A percentile compares a stretch with the other conserved stretches of the same genome.
Evolutionary conservation across 352 stramenopile genomes (phyloP).

Genomic region (Phytophthora pini): DNA sequence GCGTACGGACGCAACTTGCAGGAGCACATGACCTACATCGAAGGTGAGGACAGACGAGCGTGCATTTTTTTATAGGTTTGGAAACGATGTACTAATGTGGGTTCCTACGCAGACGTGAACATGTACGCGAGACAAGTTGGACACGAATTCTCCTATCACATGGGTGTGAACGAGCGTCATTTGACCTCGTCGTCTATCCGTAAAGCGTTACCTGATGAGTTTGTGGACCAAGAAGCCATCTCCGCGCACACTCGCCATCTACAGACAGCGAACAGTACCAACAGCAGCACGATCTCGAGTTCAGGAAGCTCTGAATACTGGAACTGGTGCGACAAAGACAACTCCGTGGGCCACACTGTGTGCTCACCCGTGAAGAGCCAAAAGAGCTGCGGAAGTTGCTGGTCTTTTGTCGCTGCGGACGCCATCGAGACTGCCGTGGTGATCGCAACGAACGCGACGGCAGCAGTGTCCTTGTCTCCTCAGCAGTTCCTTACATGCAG

Average conservation of each 20-base stretch:
- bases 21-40: conserved; percentile 79
- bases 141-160: conserved; percentile 70
- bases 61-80: not conserved
- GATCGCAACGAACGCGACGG: conserved; percentile 62
- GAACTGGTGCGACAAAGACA: conserved; percentile 78
- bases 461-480: conserved; percentile 70
- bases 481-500: conserved; percentile 85
- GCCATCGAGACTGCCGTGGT: conserved; percentile 82
- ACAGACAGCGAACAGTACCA: conserved; percentile 31
- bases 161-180: conserved; percentile 76
- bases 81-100: conserved; percentile 5
- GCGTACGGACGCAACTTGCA: conserved; percentile 53
- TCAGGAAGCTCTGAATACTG: conserved; percentile 40
- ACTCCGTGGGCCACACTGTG: conserved; percentile 62
- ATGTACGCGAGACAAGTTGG: conserved; percentile 61
- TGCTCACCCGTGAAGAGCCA: conserved; percentile 83
- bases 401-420: conserved; percentile 81
- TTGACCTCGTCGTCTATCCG: conserved; percentile 45
- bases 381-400: conserved; percentile 83
- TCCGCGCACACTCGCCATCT: conserved; percentile 36
- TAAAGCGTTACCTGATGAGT: conserved; percentile 48
- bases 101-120: conserved; percentile 56
- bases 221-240: conserved; percentile 68
- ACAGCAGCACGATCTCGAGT: conserved; percentile 29
- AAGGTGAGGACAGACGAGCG: conserved; percentile 48